Conservation (phyloP, 305 asterid genomes). For the Plantago lanceolata region DNA sequence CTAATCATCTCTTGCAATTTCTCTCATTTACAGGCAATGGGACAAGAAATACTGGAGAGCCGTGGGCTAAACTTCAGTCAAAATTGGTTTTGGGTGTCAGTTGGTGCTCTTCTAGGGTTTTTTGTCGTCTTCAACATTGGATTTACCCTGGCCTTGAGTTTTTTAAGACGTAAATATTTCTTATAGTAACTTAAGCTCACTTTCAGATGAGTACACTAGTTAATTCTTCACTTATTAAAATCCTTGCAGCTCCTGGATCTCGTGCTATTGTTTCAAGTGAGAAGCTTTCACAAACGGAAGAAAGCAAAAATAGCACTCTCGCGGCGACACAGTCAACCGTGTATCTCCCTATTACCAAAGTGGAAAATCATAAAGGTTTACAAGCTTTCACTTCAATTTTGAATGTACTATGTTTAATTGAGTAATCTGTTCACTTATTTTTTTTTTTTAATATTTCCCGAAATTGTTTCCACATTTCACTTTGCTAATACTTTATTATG, state of each 20-base stretch:
- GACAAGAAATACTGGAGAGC: neutral
- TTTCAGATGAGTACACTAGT: neutral
- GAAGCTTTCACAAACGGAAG: slow-evolving; percentile 32
- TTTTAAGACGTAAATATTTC: slow-evolving; percentile 33
- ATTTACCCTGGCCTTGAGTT: slow-evolving; percentile 43
- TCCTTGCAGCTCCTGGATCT: slow-evolving; percentile 43
- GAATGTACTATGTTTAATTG: neutral
- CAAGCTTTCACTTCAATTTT: neutral
- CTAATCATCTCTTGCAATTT: neutral
- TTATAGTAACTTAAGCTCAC: neutral
- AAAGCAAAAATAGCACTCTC: slow-evolving; percentile 20
- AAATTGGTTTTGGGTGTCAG: slow-evolving; percentile 3
- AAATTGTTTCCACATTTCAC: slow-evolving; percentile 18
- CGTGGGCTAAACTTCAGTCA: slow-evolving; percentile 1
- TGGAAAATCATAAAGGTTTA: slow-evolving; percentile 27
- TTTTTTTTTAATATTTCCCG: neutral
- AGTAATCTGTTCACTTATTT: neutral
- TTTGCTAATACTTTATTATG: slow-evolving; percentile 12
- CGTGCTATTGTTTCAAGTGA: slow-evolving; percentile 53
- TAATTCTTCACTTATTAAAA: slow-evolving; percentile 11
- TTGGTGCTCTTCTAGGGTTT: slow-evolving; percentile 11
- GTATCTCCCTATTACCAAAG: slow-evolving; percentile 14
- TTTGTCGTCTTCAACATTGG: slow-evolving; percentile 7
- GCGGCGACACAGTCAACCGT: slow-evolving; percentile 14
- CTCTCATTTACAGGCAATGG: neutral